A percentile compares a stretch with the other conserved stretches of the same genome.
Conservation (phyloP, 1,284 basidiomycete species). For the Omphalotus olearius region DNA sequence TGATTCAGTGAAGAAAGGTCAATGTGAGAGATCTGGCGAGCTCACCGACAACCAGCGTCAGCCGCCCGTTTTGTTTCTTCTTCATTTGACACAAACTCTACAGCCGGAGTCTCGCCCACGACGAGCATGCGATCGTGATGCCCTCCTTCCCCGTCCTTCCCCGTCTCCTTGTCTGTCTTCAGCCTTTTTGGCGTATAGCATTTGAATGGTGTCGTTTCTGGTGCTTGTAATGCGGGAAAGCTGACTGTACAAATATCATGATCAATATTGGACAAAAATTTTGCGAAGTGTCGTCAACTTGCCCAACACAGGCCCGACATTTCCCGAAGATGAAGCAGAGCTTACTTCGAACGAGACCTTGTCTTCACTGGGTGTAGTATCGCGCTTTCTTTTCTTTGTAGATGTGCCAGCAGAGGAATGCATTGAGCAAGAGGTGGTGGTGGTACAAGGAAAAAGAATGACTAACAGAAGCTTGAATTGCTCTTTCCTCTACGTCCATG, state of each 20-base stretch:
- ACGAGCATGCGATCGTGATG: slow-evolving; percentile 35
- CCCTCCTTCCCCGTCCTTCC: slow-evolving; percentile 23
- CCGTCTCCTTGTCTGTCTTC: slow-evolving; percentile 22
- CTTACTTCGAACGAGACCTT: slow-evolving; percentile 44
- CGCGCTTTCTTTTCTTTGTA: slow-evolving; percentile 64
- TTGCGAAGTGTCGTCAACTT: slow-evolving; percentile 21
- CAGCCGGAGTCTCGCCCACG: slow-evolving; percentile 40
- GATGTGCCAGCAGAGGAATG: slow-evolving; percentile 28
- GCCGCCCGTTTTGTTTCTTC: slow-evolving; percentile 53
- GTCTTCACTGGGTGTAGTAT: slow-evolving; percentile 26
- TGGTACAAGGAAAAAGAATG: slow-evolving; percentile 3
- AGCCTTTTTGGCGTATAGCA: slow-evolving; percentile 50
- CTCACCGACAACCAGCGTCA: slow-evolving; percentile 58
- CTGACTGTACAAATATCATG: slow-evolving; percentile 45
- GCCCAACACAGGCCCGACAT: slow-evolving; percentile 74
- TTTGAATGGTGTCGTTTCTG: slow-evolving; percentile 58
- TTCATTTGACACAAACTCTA: slow-evolving; percentile 67
- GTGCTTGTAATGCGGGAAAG: slow-evolving; percentile 68
- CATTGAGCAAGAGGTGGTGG: slow-evolving; percentile 7
- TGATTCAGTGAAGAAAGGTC: slow-evolving; percentile 9
- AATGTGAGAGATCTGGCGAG: slow-evolving; percentile 18
- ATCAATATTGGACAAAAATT: slow-evolving; percentile 12
- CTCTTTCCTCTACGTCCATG: slow-evolving; percentile 9
- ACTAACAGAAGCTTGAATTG: slow-evolving; percentile 1
- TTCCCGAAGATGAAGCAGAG: slow-evolving; percentile 34